Evolutionary conservation across 2,329 filamentous ascomycete species (phyloP), one percentile per base, ranked within the genome.

Genomic region (Metarhizium sp.): DNA sequence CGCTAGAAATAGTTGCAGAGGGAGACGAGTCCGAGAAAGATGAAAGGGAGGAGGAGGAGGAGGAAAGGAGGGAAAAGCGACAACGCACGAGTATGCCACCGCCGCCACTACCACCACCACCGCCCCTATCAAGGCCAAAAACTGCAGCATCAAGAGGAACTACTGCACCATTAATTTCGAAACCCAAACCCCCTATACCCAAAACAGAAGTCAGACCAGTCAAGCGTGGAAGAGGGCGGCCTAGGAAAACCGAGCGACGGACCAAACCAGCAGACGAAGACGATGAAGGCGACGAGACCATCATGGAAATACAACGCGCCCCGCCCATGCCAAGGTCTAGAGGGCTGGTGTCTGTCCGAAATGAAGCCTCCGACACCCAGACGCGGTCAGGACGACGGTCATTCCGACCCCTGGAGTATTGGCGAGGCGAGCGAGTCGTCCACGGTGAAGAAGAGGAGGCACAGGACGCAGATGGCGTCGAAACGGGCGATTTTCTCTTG

Each of bases 301-400:
- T 75, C 14, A 64, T 73, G 29, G 76, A 76, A 3, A 69, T 81
- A 10, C 78, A 80, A 42, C 77, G 76, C 8, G 78, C 78, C 0
- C 80, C 80, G 2, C 80, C 80, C 0, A 70, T 82, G 52, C 80
- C 80, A 52, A 80, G 76, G 62, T 71, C 74, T 43, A 77, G 78
- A 20, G 79, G 80, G 1, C 71, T 84, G 11, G 75, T 82, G 29
- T 80, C 79, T 52, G 67, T 76, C 53, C 76, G 78, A 46, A 73
- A 73, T 36, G 74, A 75, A 8, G 77, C 84, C 53, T 75, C 72
- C 30, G 74, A 81, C 59, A 76, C 76, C 34, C 80, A 77, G 48
- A 88, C 86, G 52, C 85, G 90, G 54, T 92, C 87, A 13, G 92
- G 90, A 2, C 83, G 94, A 55, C 82, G 84, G 53, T 90, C 88